A percentile compares a stretch with the other conserved stretches of the same genome.
phyloP scores from a whole-genome alignment of 2,329 filamentous ascomycete genomes.

The Lachnellula suecica region DNA sequence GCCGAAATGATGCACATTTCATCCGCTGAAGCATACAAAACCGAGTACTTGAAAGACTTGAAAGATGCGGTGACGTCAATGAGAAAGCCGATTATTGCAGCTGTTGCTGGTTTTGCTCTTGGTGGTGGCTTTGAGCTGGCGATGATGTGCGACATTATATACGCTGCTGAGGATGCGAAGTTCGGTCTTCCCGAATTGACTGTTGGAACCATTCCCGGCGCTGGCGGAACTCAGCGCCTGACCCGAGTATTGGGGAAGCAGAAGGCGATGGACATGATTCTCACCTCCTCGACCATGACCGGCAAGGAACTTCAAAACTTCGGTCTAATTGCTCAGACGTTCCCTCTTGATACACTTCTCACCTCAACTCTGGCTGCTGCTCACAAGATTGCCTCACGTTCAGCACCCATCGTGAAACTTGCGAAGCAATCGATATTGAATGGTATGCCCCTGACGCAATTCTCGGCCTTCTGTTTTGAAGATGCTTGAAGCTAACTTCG shows the following conservation, averaged over 20 bases:
- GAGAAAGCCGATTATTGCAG: constrained; percentile 48
- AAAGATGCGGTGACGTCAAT: constrained; percentile 36
- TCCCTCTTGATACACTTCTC: constrained; percentile 36
- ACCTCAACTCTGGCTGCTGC: constrained; percentile 39
- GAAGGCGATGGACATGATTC: constrained; percentile 31
- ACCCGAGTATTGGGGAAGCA: constrained; percentile 36
- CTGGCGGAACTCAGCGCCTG: constrained; percentile 34
- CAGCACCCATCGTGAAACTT: constrained; percentile 39
- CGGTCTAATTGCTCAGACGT: constrained; percentile 29
- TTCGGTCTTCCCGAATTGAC: constrained; percentile 35
- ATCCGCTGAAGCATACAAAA: constrained; percentile 28
- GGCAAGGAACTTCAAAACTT: constrained; percentile 16
- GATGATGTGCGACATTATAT: constrained; percentile 41
- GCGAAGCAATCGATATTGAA: constrained; percentile 44
- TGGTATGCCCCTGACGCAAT: constrained; percentile 31
- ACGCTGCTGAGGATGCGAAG: constrained; percentile 24
- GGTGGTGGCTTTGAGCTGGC: constrained; percentile 52
- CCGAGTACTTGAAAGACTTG: constrained; percentile 41
- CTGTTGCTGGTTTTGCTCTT: constrained; percentile 49
- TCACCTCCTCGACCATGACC: constrained; percentile 19
- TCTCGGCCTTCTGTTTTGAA: not conserved
- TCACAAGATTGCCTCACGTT: constrained; percentile 39
- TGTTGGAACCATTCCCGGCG: constrained; percentile 33
- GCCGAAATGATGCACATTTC: constrained; percentile 33
- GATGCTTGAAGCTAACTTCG: not conserved